A percentile compares a stretch with the other conserved stretches of the same genome.
Evolutionary conservation across 305 asterid genomes (phyloP).

Genomic region (Solanum aculeatissimum): DNA sequence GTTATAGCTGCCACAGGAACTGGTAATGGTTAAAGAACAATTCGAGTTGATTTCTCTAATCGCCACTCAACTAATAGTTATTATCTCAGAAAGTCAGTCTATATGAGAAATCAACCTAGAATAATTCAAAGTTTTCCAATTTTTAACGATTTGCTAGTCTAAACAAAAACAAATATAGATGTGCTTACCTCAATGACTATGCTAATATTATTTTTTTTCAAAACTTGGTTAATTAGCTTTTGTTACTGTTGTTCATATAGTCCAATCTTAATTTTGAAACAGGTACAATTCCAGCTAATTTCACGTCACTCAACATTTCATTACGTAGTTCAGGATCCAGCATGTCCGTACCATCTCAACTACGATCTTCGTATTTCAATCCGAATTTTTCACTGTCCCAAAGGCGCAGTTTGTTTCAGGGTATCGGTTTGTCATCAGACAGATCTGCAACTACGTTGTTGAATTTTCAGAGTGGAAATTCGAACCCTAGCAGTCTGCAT

Average conservation of each 20-base stretch:
- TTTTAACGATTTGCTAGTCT: no score
- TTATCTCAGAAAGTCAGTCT: neutral
- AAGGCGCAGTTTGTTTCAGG: slow-evolving; percentile 44
- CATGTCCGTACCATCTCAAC: slow-evolving; percentile 85
- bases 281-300: slow-evolving; percentile 57
- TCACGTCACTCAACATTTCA: slow-evolving; percentile 59
- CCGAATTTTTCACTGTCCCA: slow-evolving; percentile 45
- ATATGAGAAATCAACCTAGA: neutral
- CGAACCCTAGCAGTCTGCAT: slow-evolving; percentile 31
- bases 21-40: slow-evolving; percentile 12
- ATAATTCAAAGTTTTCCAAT: neutral
- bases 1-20: slow-evolving; percentile 73
- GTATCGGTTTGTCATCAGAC: slow-evolving; percentile 52
- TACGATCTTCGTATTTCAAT: slow-evolving; percentile 51
- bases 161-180: no score
- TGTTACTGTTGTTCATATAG: neutral
- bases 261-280: neutral
- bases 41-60: neutral
- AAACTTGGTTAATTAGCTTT: neutral
- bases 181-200: no score
- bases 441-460: slow-evolving; percentile 37
- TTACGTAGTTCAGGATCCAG: slow-evolving; percentile 79
- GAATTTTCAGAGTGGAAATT: slow-evolving; percentile 38
- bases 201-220: neutral
- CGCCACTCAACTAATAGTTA: neutral